These are phyloP conservation scores for Claviceps digitariae DNA, from an alignment of 2,329 filamentous ascomycete genomes.

Conservation along the genomic window DNA sequence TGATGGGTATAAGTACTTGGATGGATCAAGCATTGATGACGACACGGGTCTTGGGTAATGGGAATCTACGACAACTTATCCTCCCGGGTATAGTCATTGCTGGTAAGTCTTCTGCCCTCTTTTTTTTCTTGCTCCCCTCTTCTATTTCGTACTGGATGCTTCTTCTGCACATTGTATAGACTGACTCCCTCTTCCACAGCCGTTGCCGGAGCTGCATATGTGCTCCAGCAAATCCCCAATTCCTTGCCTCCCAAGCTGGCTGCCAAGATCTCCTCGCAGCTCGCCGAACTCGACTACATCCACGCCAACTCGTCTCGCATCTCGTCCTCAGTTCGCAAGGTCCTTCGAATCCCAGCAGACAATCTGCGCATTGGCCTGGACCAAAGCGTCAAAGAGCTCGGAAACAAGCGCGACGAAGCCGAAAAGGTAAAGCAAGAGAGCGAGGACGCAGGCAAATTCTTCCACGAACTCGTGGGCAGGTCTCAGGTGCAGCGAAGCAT, in stretches of 20 bases:
- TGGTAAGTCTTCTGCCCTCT: constrained; percentile 42
- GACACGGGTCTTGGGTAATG: constrained; percentile 65
- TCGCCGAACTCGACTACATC: constrained; percentile 78
- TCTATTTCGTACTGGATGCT: not conserved
- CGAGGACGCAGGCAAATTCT: constrained; percentile 80
- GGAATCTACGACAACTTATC: constrained; percentile 67
- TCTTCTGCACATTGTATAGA: not conserved
- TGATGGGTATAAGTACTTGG: constrained; percentile 78
- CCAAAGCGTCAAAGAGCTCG: constrained; percentile 73
- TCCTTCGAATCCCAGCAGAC: constrained; percentile 75
- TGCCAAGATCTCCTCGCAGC: constrained; percentile 68
- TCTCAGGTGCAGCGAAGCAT: constrained; percentile 37
- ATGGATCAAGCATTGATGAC: constrained; percentile 75
- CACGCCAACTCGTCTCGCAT: constrained; percentile 81
- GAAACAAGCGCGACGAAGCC: constrained; percentile 66
- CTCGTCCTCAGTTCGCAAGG: constrained; percentile 71
- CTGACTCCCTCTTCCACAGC: constrained; percentile 30
- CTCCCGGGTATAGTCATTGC: constrained; percentile 67
- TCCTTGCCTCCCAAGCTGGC: constrained; percentile 79
- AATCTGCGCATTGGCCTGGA: constrained; percentile 75
- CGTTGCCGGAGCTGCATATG: constrained; percentile 61
- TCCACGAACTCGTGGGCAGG: constrained; percentile 66
- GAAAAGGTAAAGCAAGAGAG: constrained; percentile 70
- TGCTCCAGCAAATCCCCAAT: constrained; percentile 75
- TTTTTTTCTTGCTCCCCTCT: not conserved